Base-by-base conservation (phyloP, 345 rosid species). In the Noccaea bulbosa region DNA sequence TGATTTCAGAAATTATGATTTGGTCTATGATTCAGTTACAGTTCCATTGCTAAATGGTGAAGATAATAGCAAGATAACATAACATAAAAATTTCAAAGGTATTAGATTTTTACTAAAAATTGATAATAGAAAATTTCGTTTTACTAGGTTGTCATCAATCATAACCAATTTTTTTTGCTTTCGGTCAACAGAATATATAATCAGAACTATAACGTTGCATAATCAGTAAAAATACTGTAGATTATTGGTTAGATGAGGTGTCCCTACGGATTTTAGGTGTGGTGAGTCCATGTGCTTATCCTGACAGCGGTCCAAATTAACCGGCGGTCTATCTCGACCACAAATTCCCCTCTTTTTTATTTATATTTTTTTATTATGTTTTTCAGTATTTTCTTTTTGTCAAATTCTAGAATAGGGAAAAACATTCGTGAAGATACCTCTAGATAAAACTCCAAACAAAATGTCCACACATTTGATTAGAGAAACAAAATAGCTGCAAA, bases 271-370 rank as follows among this genome's bases (percentile, higher is more conserved):
- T 9, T 17, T 6, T 75, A 44, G 69, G 63, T 60, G 33, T 12
- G 59, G 70, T 68, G 59, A 68, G 60, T 4, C 60, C 74, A 75
- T 75, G 70, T 75, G 79, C 59, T 62, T 69, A 45, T 75, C 79
- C 70, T 71, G 72, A 45, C 62, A 64, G 50, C 76, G 63, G 76
- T 77, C 72, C 67, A 62, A 46, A 37, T 59, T 27, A 71, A 71
- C 77, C 69, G 68, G 46, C 73, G 55, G 56, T 59, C 51, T 44
- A 66, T 62, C 53, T 71, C 77, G 49, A 59, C 80, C 80, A 77
- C 77, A 65, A 41, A 54, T 59, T 71, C 17, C 16, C 37, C 37
- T 45, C 65, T 16, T 48, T 65, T 41, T 47, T 11, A 20, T 24
- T 9, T 9, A 9, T 55, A 32, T 43, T 49, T 70, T 43, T 49